Evolutionary conservation across 805 yeast species (phyloP).

Genomic region (Saccharomycopsis selenospora): DNA sequence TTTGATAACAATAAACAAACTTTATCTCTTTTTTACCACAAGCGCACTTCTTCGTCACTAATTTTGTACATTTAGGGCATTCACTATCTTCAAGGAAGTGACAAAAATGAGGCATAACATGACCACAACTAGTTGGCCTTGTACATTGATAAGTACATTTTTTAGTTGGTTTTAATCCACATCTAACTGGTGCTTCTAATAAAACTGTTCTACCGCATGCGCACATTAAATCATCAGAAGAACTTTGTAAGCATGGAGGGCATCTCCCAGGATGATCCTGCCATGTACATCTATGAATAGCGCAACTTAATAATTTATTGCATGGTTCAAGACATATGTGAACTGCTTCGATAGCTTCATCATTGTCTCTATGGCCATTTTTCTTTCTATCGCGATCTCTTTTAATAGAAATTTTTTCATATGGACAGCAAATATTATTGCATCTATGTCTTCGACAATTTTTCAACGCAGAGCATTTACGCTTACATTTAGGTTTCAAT

Average conservation of each 20-base stretch:
- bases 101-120: slow-evolving; percentile 66
- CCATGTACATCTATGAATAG: slow-evolving; percentile 58
- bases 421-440: slow-evolving; percentile 58
- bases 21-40: slow-evolving; percentile 53
- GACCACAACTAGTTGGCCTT: slow-evolving; percentile 58
- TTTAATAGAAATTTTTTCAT: slow-evolving; percentile 48
- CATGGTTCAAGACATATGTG: slow-evolving; percentile 71
- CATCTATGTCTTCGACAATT: slow-evolving; percentile 82
- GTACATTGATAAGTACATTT: slow-evolving; percentile 63
- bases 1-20: slow-evolving; percentile 64
- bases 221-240: slow-evolving; percentile 72
- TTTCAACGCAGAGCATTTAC: slow-evolving; percentile 65
- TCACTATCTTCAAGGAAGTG: slow-evolving; percentile 48
- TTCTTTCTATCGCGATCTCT: slow-evolving; percentile 39
- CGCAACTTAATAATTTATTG: slow-evolving; percentile 55
- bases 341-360: slow-evolving; percentile 57
- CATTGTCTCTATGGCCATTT: slow-evolving; percentile 37
- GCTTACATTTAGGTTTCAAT: slow-evolving; percentile 51
- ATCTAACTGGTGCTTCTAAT: slow-evolving; percentile 68
- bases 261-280: slow-evolving; percentile 79
- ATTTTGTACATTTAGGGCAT: slow-evolving; percentile 74
- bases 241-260: slow-evolving; percentile 71
- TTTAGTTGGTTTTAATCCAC: slow-evolving; percentile 47
- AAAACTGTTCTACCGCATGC: slow-evolving; percentile 74
- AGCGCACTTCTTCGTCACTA: slow-evolving; percentile 50